phyloP scores from a whole-genome alignment of 2,329 filamentous ascomycete species.

The Diaporthe batatas region DNA sequence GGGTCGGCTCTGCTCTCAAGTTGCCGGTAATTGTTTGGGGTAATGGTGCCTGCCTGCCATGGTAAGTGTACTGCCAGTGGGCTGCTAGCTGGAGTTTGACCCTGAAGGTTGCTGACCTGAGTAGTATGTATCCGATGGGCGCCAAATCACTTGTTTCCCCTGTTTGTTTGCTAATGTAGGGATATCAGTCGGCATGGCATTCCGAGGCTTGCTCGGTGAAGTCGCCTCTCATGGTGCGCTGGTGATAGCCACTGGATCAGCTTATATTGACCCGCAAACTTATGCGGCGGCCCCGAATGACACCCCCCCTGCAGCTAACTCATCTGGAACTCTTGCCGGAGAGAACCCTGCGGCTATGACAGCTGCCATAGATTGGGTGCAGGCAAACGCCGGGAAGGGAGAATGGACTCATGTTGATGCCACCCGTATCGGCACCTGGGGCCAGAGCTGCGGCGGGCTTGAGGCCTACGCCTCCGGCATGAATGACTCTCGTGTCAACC shows the following conservation, averaged over 20 bases:
- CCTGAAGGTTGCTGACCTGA: not conserved
- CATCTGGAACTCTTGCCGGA: not conserved
- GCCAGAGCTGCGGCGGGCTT: conserved; percentile 5
- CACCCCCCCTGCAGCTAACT: not conserved
- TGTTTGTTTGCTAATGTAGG: not conserved
- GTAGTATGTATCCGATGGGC: not conserved
- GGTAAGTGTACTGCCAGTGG: not conserved
- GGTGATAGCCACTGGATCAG: conserved; percentile 2
- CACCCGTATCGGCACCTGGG: not conserved
- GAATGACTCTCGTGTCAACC: conserved; percentile 3
- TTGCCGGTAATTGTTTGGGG: not conserved
- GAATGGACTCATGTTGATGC: not conserved
- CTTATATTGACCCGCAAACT: conserved; percentile 1
- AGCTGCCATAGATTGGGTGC: not conserved
- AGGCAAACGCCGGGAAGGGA: not conserved
- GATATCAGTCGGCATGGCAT: not conserved
- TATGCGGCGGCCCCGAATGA: not conserved
- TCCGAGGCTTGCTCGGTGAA: not conserved
- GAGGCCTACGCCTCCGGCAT: not conserved
- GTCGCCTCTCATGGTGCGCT: not conserved
- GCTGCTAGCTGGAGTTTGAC: not conserved
- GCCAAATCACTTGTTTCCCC: not conserved
- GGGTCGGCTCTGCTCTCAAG: not conserved
- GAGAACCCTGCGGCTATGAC: not conserved
- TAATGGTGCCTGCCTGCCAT: not conserved